Conservation (phyloP, 106 monocot species). For the Chionographis japonica region DNA sequence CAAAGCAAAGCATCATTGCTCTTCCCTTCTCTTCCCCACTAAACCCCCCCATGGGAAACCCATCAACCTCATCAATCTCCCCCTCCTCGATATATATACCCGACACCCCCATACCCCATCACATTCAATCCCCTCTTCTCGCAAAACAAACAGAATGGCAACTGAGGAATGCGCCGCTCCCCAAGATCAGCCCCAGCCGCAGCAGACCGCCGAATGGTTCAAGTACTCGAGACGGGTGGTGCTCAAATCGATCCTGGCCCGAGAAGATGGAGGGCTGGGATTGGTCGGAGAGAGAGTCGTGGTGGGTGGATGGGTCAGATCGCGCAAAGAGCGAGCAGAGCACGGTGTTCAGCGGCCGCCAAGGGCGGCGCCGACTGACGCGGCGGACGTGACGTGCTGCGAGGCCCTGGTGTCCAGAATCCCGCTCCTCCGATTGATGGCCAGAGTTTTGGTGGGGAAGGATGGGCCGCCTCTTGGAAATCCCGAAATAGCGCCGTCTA, state of each 20-base stretch:
- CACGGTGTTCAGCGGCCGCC: not conserved
- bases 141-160: not conserved
- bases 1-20: not conserved
- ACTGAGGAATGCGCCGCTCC: not conserved
- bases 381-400: constrained; percentile 37
- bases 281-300: constrained; percentile 55
- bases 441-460: constrained; percentile 14
- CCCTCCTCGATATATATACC: not conserved
- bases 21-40: constrained; percentile 6
- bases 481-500: not conserved
- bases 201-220: constrained; percentile 15
- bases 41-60: not conserved
- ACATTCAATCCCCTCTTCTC: too few relatives aligned
- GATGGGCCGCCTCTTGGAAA: not conserved
- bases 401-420: constrained; percentile 40
- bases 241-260: constrained; percentile 48
- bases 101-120: not conserved
- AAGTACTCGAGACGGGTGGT: constrained; percentile 59
- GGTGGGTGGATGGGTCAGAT: constrained; percentile 89
- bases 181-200: not conserved
- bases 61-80: not conserved
- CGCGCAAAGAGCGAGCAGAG: constrained; percentile 23
- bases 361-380: not conserved
- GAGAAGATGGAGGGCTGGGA: constrained; percentile 34
- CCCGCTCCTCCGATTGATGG: constrained; percentile 45